These are phyloP conservation scores for Meira nashicola DNA, from an alignment of 1,284 basidiomycete genomes.

Conservation along the genomic window DNA sequence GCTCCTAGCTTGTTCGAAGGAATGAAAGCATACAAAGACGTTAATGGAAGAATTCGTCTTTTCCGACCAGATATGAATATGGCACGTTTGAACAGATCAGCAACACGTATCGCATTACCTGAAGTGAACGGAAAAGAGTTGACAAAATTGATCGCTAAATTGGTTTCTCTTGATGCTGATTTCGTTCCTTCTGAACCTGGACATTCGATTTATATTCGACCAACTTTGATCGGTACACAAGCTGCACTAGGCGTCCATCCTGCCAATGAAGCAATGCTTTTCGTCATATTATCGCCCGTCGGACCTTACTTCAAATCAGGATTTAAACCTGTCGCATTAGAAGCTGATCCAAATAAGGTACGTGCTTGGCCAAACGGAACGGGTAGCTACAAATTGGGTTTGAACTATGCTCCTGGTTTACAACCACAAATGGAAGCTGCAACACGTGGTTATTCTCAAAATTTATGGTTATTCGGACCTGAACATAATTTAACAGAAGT, in stretches of 20 bases:
- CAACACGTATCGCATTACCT: slow-evolving; percentile 65
- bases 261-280: slow-evolving; percentile 76
- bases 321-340: slow-evolving; percentile 89
- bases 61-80: slow-evolving; percentile 99
- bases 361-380: slow-evolving; percentile 51
- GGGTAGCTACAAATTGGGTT: slow-evolving; percentile 50
- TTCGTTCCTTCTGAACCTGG: slow-evolving; percentile 90
- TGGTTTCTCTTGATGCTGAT: slow-evolving; percentile 77
- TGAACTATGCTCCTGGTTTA: slow-evolving; percentile 50
- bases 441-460: slow-evolving; percentile 80
- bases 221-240: slow-evolving; percentile 85
- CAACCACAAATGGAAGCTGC: slow-evolving; percentile 77
- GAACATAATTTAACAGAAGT: slow-evolving; percentile 53
- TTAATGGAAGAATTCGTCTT: slow-evolving; percentile 72
- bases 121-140: slow-evolving; percentile 70
- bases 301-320: slow-evolving; percentile 85
- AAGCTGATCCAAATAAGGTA: slow-evolving; percentile 83
- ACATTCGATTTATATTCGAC: slow-evolving; percentile 81
- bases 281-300: slow-evolving; percentile 84
- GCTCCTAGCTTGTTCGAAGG: slow-evolving; percentile 86
- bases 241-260: slow-evolving; percentile 81
- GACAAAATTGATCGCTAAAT: slow-evolving; percentile 79
- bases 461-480: slow-evolving; percentile 75
- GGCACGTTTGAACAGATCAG: slow-evolving; percentile 69
- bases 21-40: slow-evolving; percentile 86